Evolutionary conservation across 2,329 filamentous ascomycete genomes (phyloP).

Genomic region (Cladosporium halotolerans): DNA sequence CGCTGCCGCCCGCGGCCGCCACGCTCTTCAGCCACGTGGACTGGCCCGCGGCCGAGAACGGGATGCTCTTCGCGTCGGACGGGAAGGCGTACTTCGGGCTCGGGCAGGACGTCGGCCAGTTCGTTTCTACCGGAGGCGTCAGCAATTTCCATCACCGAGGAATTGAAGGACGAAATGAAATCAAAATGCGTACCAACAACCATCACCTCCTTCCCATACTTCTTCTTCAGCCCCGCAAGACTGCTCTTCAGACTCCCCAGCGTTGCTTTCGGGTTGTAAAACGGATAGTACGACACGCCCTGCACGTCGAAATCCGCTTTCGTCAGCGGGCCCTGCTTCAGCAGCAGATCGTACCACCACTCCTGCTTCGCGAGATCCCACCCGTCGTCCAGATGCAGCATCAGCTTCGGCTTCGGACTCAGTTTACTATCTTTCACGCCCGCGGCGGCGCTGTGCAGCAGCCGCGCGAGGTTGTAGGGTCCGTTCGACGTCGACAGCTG

Average conservation of each 20-base stretch:
- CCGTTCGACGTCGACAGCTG: conserved; percentile 22
- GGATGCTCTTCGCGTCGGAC: conserved; percentile 20
- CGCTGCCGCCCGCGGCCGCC: conserved; percentile 21
- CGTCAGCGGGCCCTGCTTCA: conserved; percentile 21
- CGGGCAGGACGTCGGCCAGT: conserved; percentile 27
- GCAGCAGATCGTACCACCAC: conserved; percentile 28
- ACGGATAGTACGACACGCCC: conserved; percentile 28
- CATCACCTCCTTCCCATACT: conserved; percentile 23
- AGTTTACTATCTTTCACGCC: conserved; percentile 25
- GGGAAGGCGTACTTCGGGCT: conserved; percentile 22
- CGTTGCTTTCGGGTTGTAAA: conserved; percentile 25
- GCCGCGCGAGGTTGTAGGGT: conserved; percentile 28
- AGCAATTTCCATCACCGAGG: no score
- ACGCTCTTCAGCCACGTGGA: conserved; percentile 26
- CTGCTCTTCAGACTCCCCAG: conserved; percentile 20
- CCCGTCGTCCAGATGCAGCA: conserved; percentile 30
- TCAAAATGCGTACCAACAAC: no score
- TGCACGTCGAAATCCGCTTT: conserved; percentile 24
- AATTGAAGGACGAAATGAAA: no score
- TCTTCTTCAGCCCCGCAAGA: conserved; percentile 17
- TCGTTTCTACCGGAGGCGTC: conserved; percentile 24
- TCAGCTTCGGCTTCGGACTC: conserved; percentile 22
- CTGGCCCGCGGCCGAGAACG: conserved; percentile 24
- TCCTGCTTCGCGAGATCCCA: conserved; percentile 26
- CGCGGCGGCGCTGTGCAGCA: conserved; percentile 27